Evolutionary conservation across 305 asterid genomes (phyloP).

Genomic region (Fraxinus greggii): DNA sequence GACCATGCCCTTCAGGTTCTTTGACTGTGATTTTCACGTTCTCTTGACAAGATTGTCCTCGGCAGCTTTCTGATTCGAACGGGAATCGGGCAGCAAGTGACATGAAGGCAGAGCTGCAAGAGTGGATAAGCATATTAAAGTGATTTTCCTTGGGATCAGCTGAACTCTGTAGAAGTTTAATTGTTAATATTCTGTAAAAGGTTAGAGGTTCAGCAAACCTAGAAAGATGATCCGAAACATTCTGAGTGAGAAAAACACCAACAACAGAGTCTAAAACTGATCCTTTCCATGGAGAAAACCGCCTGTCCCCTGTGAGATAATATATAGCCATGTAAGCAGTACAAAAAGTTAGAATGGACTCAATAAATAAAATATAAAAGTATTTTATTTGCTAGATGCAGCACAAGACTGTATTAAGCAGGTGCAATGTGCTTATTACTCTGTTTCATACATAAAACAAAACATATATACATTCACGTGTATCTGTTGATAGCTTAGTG

Average conservation of each 20-base stretch:
- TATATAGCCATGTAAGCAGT: slow-evolving; percentile 12
- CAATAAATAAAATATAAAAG: background rate
- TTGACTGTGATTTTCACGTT: slow-evolving; percentile 31
- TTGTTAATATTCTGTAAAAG: background rate
- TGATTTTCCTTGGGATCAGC: slow-evolving; percentile 6
- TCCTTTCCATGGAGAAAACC: slow-evolving; percentile 97
- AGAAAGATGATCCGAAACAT: slow-evolving; percentile 95
- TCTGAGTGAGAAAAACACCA: slow-evolving; percentile 97
- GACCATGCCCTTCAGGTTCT: slow-evolving; percentile 48
- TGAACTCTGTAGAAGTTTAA: slow-evolving; percentile 16
- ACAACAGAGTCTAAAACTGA: slow-evolving; percentile 92
- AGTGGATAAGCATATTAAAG: slow-evolving; percentile 13
- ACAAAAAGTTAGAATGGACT: background rate
- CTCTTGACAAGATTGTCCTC: slow-evolving; percentile 40
- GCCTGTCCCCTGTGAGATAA: slow-evolving; percentile 73
- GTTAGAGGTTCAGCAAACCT: slow-evolving; percentile 50
- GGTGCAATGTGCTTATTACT: background rate
- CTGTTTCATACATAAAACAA: background rate
- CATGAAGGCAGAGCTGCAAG: slow-evolving; percentile 92
- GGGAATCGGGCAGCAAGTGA: slow-evolving; percentile 84
- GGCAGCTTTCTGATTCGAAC: slow-evolving; percentile 29
- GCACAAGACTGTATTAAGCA: background rate
- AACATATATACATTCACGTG: background rate
- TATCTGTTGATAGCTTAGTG: background rate
- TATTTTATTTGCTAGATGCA: background rate